Evolutionary conservation across 1,284 basidiomycete species (phyloP).

Genomic region (Butyriboletus pseudospeciosus): DNA sequence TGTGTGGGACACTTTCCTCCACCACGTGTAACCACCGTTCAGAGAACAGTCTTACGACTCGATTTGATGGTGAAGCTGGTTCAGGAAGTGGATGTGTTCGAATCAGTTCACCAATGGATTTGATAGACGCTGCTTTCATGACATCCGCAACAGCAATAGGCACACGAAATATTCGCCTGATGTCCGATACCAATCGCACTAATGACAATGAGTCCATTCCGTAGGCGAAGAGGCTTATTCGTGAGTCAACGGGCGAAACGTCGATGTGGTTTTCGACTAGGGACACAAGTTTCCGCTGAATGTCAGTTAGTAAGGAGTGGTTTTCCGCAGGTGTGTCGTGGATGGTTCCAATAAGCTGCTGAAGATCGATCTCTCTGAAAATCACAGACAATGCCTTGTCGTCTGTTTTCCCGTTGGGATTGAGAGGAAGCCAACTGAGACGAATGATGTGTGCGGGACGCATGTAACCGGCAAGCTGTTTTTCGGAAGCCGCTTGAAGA

Average conservation of each 20-base stretch:
- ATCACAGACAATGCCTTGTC: conserved; percentile 38
- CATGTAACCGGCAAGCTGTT: conserved; percentile 49
- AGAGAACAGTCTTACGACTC: conserved; percentile 26
- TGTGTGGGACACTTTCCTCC: conserved; percentile 21
- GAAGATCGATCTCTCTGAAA: conserved; percentile 36
- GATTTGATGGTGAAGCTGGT: conserved; percentile 5
- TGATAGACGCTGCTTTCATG: conserved; percentile 38
- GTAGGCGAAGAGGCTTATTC: conserved; percentile 41
- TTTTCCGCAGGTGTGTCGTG: not conserved
- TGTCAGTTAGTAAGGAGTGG: not conserved
- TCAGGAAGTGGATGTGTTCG: not conserved
- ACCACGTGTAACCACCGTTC: conserved; percentile 29
- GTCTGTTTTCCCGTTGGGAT: conserved; percentile 48
- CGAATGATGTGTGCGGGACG: conserved; percentile 49
- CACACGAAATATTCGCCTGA: conserved; percentile 32
- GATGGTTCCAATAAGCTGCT: conserved; percentile 17
- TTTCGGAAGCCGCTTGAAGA: conserved; percentile 38
- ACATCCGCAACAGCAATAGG: conserved; percentile 39
- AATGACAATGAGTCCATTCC: conserved; percentile 45
- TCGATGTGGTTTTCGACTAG: conserved; percentile 11
- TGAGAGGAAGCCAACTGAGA: conserved; percentile 46
- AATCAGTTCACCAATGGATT: conserved; percentile 32
- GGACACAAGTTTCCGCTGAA: conserved; percentile 8
- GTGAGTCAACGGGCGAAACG: conserved; percentile 12
- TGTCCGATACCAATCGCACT: conserved; percentile 36